These are phyloP conservation scores for Nakazawaea peltata DNA, from an alignment of 805 yeast genomes.

Conservation along the genomic window DNA sequence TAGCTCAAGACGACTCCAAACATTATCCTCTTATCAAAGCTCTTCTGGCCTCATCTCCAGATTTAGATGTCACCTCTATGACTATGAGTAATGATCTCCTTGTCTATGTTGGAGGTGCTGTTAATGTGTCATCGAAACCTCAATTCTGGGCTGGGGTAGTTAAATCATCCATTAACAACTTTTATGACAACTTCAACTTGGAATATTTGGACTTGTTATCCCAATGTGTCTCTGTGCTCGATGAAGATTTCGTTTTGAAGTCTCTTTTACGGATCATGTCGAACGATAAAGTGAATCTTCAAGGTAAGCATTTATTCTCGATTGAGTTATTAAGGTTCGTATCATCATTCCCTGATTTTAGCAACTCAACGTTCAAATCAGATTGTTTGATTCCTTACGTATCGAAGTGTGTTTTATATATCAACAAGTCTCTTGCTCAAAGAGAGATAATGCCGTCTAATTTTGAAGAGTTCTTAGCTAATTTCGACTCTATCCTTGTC, in stretches of 20 bases:
- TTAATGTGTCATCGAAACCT: not conserved
- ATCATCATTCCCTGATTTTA: too few relatives aligned
- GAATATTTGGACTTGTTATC: slow-evolving; percentile 4
- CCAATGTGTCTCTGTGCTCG: not conserved
- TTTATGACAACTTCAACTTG: not conserved
- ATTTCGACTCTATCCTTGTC: slow-evolving; percentile 25
- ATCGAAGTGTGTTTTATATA: slow-evolving; percentile 47
- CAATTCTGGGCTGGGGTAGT: slow-evolving; percentile 1
- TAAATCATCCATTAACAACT: not conserved
- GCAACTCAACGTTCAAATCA: too few relatives aligned
- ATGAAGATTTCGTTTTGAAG: not conserved
- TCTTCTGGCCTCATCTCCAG: not conserved
- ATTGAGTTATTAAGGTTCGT: slow-evolving; percentile 7
- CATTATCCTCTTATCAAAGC: slow-evolving; percentile 2
- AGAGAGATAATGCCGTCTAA: slow-evolving; percentile 18
- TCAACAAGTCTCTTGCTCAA: slow-evolving; percentile 61
- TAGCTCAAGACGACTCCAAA: not conserved
- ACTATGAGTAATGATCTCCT: not conserved
- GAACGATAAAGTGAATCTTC: not conserved
- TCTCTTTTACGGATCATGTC: not conserved
- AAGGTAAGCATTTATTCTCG: slow-evolving; percentile 6
- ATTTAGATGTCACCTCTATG: not conserved
- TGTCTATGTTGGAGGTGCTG: slow-evolving; percentile 1
- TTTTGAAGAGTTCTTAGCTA: slow-evolving; percentile 22
- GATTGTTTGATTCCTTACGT: too few relatives aligned